These are phyloP conservation scores for Saccharomyces pastorianus DNA, from an alignment of 1,139 yeast species.

Conservation along the genomic window DNA sequence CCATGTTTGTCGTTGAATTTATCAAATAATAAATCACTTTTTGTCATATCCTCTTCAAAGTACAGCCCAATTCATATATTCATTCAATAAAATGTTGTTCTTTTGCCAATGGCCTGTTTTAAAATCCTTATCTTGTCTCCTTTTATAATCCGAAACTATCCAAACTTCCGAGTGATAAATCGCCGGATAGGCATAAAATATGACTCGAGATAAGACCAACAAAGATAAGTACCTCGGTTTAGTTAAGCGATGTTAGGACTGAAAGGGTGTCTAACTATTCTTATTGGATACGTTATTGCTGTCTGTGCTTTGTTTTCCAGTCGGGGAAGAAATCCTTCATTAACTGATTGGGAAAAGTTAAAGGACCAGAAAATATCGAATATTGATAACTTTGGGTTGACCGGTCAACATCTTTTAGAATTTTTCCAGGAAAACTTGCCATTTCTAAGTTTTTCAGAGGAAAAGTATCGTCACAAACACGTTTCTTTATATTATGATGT, in stretches of 20 bases:
- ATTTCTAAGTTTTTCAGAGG: background rate
- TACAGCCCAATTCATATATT: background rate
- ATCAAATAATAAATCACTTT: background rate
- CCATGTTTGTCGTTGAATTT: background rate
- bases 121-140: background rate
- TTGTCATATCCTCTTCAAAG: background rate
- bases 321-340: background rate
- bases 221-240: background rate
- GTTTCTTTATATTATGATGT: constrained; percentile 14
- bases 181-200: background rate
- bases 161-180: background rate
- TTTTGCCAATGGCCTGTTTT: background rate
- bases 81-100: background rate
- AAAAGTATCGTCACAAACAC: background rate
- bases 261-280: background rate
- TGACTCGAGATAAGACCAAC: background rate
- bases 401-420: background rate
- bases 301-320: background rate
- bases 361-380: background rate
- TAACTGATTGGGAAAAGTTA: background rate
- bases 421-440: background rate
- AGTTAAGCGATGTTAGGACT: background rate
- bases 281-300: background rate
- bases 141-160: background rate
- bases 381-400: background rate